Evolutionary conservation across 1,139 yeast species (phyloP), one percentile per base, ranked within the genome.

Genomic region (Kurtzmaniella quercitrusa): DNA sequence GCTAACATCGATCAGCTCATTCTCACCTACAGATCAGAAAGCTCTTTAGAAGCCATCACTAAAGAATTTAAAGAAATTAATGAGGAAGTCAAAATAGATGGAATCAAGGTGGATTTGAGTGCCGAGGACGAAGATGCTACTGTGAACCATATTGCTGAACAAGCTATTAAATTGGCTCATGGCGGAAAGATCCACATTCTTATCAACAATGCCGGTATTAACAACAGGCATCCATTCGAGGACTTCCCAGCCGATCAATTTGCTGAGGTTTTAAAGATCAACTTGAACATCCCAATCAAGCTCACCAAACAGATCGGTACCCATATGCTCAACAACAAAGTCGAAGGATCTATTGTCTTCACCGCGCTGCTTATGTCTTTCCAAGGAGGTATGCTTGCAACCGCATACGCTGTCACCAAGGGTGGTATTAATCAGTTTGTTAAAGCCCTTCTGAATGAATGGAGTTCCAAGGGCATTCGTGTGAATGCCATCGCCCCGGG

Each of bases 401-500:
- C 79, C 3, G 71, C 82, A 1, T 78, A 78, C 53, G 71, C 78
- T 9, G 74, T 78, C 8, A 63, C 80, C 17, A 78, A 78, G 55
- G 80, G 78, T 15, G 84, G 74, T 0, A 58, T 78, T 23, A 65
- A 66, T 34, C 68, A 66, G 38, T 60, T 78, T 41, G 73, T 80
- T 12, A 72, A 72, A 52, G 68, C 76, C 5, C 58, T 76, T 33
- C 68, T 82, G 0, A 76, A 75, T 46, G 82, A 79, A 50, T 78
- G 82, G 82, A 61, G 74, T 3, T 45, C 60, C 14, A 61, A 65
- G 45, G 82, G 81, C 3, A 73, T 77, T 46, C 61, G 69, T 45
- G 81, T 78, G 42, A 78, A 79, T 52, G 69, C 76, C 9, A 68
- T 79, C 42, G 77, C 77, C 21, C 84, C 84, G 2, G 84, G 84